phyloP scores from a whole-genome alignment of 768 basidiomycete genomes.

The Tulasnella sp. region DNA sequence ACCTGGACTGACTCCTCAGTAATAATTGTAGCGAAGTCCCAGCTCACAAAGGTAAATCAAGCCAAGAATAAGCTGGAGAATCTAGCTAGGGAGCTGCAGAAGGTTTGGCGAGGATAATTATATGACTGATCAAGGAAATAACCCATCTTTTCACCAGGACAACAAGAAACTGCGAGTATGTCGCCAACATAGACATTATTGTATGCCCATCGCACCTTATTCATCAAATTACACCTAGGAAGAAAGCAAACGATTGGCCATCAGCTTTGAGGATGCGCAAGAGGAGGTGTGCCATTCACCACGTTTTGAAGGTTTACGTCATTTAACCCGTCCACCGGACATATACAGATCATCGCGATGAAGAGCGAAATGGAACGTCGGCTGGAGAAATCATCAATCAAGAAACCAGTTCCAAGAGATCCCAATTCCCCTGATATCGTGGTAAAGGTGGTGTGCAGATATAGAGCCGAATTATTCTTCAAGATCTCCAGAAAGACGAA shows the following conservation, averaged over 20 bases:
- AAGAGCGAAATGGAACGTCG: constrained; percentile 71
- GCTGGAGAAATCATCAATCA: constrained; percentile 63
- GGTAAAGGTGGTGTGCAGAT: constrained; percentile 77
- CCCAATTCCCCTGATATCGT: constrained; percentile 83
- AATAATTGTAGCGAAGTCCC: constrained; percentile 49
- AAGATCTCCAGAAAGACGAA: constrained; percentile 87
- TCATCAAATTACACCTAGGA: constrained; percentile 40
- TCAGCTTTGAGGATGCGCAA: constrained; percentile 74
- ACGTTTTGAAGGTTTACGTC: background rate
- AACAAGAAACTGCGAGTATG: constrained; percentile 77
- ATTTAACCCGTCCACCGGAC: background rate
- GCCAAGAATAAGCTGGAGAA: constrained; percentile 85
- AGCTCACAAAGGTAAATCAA: constrained; percentile 77
- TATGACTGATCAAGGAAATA: background rate
- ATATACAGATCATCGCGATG: constrained; percentile 55
- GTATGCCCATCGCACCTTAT: too few relatives aligned
- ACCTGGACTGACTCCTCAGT: background rate
- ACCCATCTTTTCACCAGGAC: constrained; percentile 38
- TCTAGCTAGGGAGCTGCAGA: constrained; percentile 76
- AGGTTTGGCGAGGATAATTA: constrained; percentile 34
- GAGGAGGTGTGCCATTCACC: constrained; percentile 44
- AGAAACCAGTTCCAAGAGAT: constrained; percentile 65
- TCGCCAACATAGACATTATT: constrained; percentile 7
- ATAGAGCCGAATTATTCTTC: constrained; percentile 84
- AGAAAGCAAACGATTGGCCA: constrained; percentile 66